A percentile compares a stretch with the other conserved stretches of the same genome.
Evolutionary conservation across 768 basidiomycete genomes (phyloP).

Genomic region (Xerocomellus intermedius): DNA sequence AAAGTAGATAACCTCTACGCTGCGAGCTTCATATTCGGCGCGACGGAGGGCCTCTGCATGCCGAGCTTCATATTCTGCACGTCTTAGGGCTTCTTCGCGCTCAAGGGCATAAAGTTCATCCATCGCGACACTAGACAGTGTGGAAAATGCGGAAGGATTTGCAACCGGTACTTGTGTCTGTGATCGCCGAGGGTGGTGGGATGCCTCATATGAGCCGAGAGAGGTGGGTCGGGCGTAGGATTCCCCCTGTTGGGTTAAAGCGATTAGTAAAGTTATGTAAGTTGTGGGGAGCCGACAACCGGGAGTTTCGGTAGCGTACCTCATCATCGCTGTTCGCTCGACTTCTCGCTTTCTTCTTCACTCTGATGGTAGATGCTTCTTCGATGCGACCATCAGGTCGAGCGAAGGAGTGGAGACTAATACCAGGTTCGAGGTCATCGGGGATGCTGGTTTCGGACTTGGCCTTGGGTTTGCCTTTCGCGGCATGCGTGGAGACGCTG

Average conservation of each 20-base stretch:
- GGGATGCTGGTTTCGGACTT: constrained; percentile 24
- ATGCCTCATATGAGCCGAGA: constrained; percentile 43
- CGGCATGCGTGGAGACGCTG: constrained; percentile 18
- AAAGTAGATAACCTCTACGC: constrained; percentile 44
- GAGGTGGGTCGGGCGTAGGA: constrained; percentile 59
- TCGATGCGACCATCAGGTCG: constrained; percentile 19
- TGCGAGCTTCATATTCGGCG: constrained; percentile 58
- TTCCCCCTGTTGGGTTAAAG: constrained; percentile 39
- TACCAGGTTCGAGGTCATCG: constrained; percentile 27
- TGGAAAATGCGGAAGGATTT: constrained; percentile 56
- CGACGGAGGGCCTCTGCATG: constrained; percentile 68
- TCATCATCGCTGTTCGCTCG: constrained; percentile 82
- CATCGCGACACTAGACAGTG: constrained; percentile 74
- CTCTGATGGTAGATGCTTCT: constrained; percentile 35
- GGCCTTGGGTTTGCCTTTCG: constrained; percentile 30
- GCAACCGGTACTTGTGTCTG: constrained; percentile 26
- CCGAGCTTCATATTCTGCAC: constrained; percentile 83
- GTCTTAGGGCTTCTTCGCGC: constrained; percentile 74
- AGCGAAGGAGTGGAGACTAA: constrained; percentile 27
- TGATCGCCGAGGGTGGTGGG: constrained; percentile 29
- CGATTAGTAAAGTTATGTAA: constrained; percentile 27
- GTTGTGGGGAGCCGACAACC: constrained; percentile 25
- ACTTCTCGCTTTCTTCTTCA: constrained; percentile 78
- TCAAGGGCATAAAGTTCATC: constrained; percentile 90
- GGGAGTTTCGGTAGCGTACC: constrained; percentile 44